Base-by-base conservation (phyloP, 2,329 filamentous ascomycete genomes). In the Aquanectria penicillioides region DNA sequence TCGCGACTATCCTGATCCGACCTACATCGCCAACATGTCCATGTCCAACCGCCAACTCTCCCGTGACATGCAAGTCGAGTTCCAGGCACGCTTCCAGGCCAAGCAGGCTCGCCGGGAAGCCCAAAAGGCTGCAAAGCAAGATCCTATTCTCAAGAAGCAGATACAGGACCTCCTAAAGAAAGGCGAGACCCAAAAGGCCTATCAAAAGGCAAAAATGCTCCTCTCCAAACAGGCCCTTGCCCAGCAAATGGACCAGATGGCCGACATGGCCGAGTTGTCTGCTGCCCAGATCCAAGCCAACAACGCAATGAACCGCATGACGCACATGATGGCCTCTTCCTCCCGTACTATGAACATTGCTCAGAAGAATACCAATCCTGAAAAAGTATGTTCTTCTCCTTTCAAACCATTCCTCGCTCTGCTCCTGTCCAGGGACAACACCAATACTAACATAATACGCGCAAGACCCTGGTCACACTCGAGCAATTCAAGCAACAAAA, bases 261-360 rank as follows among this genome's bases (percentile, higher is more conserved):
- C 85, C 73, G 85, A 88, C 75, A 86, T 87, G 84, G 84, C 85
- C 22, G 85, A 87, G 74, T 78, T 87, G 23, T 84, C 80, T 23
- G 81, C 83, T 41, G 82, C 83, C 3, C 85, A 87, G 78, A 87
- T 88, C 73, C 83, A 87, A 76, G 84, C 85, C 71, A 87, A 87
- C 76, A 87, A 87, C 65, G 78, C 83, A 55, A 87, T 87, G 84
- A 87, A 87, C 76, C 82, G 84, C 64, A 87, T 87, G 85, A 87
- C 85, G 56, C 75, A 82, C 69, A 87, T 87, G 84, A 87, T 87
- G 84, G 81, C 81, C 20, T 82, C 84, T 73, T 86, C 83, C 5
- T 85, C 83, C 29, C 77, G 80, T 44, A 86, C 83, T 9, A 87
- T 87, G 85, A 81, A 77, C 61, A 78, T 81, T 7, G 85, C 85